Conservation (phyloP, 352 stramenopile species). For the Blastocystis sp. region DNA sequence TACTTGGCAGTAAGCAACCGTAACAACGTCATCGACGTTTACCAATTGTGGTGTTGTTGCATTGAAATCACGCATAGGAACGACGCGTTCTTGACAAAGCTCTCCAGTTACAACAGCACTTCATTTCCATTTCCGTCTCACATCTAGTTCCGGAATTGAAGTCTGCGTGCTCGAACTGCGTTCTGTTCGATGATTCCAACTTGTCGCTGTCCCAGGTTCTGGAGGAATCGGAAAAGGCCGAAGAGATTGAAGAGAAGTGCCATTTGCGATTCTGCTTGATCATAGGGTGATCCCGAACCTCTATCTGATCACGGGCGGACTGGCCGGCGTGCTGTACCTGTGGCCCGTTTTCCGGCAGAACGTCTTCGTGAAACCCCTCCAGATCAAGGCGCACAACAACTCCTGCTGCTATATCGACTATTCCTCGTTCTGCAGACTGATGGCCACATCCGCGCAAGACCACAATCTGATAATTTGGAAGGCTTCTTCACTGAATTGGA, state of each 20-base stretch:
- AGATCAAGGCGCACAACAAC: slow-evolving; percentile 33
- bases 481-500: background rate
- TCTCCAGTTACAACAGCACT: slow-evolving; percentile 46
- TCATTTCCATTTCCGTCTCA: background rate
- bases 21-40: slow-evolving; percentile 62
- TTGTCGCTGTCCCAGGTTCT: slow-evolving; percentile 19
- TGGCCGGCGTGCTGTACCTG: slow-evolving; percentile 9
- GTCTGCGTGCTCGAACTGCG: slow-evolving; percentile 10
- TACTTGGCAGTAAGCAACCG: slow-evolving; percentile 39
- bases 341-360: slow-evolving; percentile 41
- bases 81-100: background rate
- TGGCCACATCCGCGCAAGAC: slow-evolving; percentile 52
- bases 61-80: slow-evolving; percentile 1
- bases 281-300: slow-evolving; percentile 38
- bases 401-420: slow-evolving; percentile 34
- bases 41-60: background rate
- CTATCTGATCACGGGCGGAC: slow-evolving; percentile 33
- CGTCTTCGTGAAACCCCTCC: slow-evolving; percentile 14
- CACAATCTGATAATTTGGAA: slow-evolving; percentile 58
- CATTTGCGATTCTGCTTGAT: background rate
- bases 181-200: slow-evolving; percentile 15
- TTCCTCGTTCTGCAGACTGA: slow-evolving; percentile 23
- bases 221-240: background rate
- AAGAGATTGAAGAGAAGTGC: slow-evolving; percentile 58
- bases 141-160: slow-evolving; percentile 49